Evolutionary conservation across 495 filamentous ascomycete genomes (phyloP).

Genomic region (Neurospora africana): DNA sequence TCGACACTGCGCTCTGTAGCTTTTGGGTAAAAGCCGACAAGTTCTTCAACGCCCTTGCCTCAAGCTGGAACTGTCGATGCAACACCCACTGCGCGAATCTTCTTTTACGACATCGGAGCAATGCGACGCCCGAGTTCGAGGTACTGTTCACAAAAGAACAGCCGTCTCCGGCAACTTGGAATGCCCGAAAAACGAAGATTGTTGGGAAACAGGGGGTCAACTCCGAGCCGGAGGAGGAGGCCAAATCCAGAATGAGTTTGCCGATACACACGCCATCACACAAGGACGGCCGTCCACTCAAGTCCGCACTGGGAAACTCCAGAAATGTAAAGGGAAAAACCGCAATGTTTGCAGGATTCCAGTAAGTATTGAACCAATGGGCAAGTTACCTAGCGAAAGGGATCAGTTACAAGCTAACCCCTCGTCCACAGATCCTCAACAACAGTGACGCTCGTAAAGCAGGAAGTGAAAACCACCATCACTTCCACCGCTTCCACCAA

Average conservation of each 20-base stretch:
- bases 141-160: slow-evolving; percentile 10
- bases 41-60: neutral
- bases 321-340: neutral
- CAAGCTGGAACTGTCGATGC: slow-evolving; percentile 22
- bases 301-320: neutral
- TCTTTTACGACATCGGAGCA: slow-evolving; percentile 22
- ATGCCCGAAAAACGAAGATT: slow-evolving; percentile 6
- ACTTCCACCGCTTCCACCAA: neutral
- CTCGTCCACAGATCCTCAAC: neutral
- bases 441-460: neutral
- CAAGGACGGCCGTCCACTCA: neutral
- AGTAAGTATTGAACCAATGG: neutral
- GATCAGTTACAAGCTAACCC: neutral
- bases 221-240: neutral
- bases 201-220: neutral
- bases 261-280: neutral
- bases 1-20: slow-evolving; percentile 2
- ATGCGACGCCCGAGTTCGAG: slow-evolving; percentile 13
- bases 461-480: neutral
- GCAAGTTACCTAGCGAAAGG: neutral
- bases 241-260: neutral
- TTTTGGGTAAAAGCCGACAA: slow-evolving; percentile 2
- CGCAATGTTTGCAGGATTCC: neutral
- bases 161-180: neutral
- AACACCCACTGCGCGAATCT: slow-evolving; percentile 21